Conservation (phyloP, 495 filamentous ascomycete genomes). For the Podospora fimiseda region DNA sequence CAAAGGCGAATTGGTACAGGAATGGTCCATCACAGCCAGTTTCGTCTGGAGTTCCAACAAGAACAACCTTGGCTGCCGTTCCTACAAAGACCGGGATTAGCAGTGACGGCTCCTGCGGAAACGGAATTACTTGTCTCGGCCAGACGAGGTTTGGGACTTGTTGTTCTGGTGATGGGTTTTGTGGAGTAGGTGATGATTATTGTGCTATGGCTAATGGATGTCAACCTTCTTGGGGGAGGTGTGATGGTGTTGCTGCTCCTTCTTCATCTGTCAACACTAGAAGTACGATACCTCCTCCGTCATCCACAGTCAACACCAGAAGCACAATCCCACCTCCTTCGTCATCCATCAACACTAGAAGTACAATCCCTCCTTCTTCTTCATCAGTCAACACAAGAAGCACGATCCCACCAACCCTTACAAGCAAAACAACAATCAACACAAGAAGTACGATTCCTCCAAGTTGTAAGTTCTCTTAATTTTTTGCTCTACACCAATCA, state of each 20-base stretch:
- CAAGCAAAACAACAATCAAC: neutral
- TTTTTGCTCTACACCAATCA: neutral
- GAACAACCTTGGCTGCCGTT: conserved; percentile 2
- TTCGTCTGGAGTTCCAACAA: conserved; percentile 2
- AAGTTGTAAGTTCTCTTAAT: conserved; percentile 4
- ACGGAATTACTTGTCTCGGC: conserved; percentile 37
- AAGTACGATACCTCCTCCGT: neutral
- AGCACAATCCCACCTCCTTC: neutral
- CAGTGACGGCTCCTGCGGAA: conserved; percentile 37
- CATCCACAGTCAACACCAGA: neutral
- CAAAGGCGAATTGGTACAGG: conserved; percentile 65
- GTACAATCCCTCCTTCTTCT: neutral
- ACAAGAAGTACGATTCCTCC: neutral
- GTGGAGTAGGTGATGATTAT: conserved; percentile 34
- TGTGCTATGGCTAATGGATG: conserved; percentile 31
- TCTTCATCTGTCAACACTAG: neutral
- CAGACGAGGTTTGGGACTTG: conserved; percentile 32
- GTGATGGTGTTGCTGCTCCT: conserved; percentile 11
- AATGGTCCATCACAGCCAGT: conserved; percentile 13
- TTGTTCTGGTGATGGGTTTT: conserved; percentile 36
- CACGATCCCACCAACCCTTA: neutral
- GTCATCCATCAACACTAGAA: neutral
- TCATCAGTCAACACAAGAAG: neutral
- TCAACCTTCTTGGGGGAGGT: conserved; percentile 33
- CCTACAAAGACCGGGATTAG: conserved; percentile 7